These are phyloP conservation scores for Sechiopsis laciniata DNA, from an alignment of 306 rosid species.

Conservation along the genomic window DNA sequence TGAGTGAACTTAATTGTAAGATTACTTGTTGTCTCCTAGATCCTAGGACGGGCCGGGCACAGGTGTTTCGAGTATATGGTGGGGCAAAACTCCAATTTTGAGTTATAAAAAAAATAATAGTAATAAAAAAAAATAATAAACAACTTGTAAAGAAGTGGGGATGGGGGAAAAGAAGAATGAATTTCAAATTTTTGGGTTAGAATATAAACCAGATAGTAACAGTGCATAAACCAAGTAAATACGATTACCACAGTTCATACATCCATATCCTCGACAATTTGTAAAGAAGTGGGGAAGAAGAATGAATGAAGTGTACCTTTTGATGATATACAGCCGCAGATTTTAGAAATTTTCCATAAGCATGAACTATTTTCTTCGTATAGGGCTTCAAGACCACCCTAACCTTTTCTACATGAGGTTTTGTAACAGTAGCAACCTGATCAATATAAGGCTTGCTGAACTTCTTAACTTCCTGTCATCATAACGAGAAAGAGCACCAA, in stretches of 20 bases:
- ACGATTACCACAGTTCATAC: too few relatives aligned
- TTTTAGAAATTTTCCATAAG: constrained; percentile 66
- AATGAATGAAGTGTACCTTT: constrained; percentile 43
- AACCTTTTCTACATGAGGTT: constrained; percentile 75
- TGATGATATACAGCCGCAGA: constrained; percentile 72
- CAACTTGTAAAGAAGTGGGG: too few relatives aligned
- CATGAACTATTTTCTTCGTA: constrained; percentile 49
- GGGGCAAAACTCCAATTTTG: too few relatives aligned
- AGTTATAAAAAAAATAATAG: too few relatives aligned
- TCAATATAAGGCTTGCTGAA: constrained; percentile 83
- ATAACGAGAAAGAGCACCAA: not conserved
- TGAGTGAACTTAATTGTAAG: too few relatives aligned
- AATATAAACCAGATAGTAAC: not conserved
- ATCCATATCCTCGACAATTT: not conserved
- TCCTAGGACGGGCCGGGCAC: too few relatives aligned
- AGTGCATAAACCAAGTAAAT: not conserved
- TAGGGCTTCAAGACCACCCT: constrained; percentile 68
- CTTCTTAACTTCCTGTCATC: constrained; percentile 70
- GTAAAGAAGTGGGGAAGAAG: constrained; percentile 3
- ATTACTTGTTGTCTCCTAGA: too few relatives aligned
- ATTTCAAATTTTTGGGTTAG: too few relatives aligned
- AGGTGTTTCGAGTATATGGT: too few relatives aligned
- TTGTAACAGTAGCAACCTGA: constrained; percentile 65
- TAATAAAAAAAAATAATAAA: too few relatives aligned
- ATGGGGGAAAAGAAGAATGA: too few relatives aligned